Conservation (phyloP, 306 rosid species). For the Rosa lucieae region DNA sequence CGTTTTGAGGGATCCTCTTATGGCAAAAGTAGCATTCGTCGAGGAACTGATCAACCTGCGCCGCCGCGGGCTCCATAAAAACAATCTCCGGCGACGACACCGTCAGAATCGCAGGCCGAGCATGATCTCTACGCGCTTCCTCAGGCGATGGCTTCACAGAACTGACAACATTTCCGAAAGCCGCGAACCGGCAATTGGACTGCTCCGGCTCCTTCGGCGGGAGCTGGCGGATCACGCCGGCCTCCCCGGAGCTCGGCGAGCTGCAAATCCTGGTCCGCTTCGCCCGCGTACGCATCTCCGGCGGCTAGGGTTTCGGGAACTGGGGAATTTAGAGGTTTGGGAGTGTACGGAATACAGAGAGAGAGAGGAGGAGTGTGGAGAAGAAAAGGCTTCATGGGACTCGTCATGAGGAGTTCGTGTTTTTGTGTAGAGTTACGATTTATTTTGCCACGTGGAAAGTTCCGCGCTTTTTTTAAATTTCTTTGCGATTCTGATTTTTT, state of each 20-base stretch:
- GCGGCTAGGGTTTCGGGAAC: slow-evolving; percentile 18
- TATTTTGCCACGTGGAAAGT: background rate
- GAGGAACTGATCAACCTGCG: slow-evolving; percentile 9
- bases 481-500: background rate
- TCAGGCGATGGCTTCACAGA: background rate
- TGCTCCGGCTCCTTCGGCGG: background rate
- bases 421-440: background rate
- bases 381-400: background rate
- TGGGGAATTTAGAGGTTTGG: slow-evolving; percentile 12
- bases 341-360: background rate
- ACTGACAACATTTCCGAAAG: background rate
- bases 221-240: slow-evolving; percentile 5
- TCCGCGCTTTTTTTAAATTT: background rate
- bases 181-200: background rate
- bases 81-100: slow-evolving; percentile 17
- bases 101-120: slow-evolving; percentile 3
- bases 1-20: slow-evolving; percentile 8
- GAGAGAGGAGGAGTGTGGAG: background rate
- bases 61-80: background rate
- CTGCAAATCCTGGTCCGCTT: slow-evolving; percentile 5
- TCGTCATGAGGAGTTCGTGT: background rate
- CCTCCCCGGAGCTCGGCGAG: slow-evolving; percentile 1
- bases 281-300: background rate
- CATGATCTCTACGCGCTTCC: background rate
- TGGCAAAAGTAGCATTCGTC: slow-evolving; percentile 23